phyloP scores from a whole-genome alignment of 768 basidiomycete species.

The Boletus sensibilis region DNA sequence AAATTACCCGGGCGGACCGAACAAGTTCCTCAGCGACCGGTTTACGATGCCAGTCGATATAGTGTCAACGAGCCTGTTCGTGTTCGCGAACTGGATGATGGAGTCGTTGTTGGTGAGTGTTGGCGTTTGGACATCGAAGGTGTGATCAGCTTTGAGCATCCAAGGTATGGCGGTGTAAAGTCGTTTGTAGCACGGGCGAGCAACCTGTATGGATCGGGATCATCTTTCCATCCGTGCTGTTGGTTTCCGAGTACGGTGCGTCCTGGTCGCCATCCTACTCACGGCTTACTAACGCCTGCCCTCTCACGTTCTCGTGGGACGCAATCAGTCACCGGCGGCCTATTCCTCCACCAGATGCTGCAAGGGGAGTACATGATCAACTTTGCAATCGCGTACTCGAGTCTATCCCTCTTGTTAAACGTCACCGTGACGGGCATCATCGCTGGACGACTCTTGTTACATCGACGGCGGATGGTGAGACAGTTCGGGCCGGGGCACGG shows the following conservation, averaged over 20 bases:
- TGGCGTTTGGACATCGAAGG: not conserved
- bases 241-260: slow-evolving; percentile 16
- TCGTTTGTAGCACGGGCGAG: slow-evolving; percentile 15
- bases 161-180: slow-evolving; percentile 25
- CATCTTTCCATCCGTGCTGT: slow-evolving; percentile 1
- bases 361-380: not conserved
- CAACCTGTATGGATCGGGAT: slow-evolving; percentile 8
- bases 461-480: slow-evolving; percentile 10
- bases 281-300: not conserved
- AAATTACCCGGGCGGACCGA: slow-evolving; percentile 19
- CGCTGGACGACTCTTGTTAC: slow-evolving; percentile 11
- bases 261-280: not conserved
- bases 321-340: slow-evolving; percentile 3
- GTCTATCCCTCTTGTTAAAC: slow-evolving; percentile 15
- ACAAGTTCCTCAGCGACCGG: not conserved
- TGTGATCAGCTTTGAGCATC: not conserved
- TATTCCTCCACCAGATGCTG: slow-evolving; percentile 2
- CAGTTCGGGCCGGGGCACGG: slow-evolving; percentile 17
- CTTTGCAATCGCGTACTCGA: slow-evolving; percentile 5
- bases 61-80: slow-evolving; percentile 10
- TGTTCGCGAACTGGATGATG: slow-evolving; percentile 24
- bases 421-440: slow-evolving; percentile 19
- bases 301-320: not conserved
- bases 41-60: not conserved
- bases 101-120: slow-evolving; percentile 20